A percentile compares a stretch with the other conserved stretches of the same genome.
These are phyloP conservation scores for Yamadazyma nakazawae DNA, from an alignment of 805 yeast species.

Conservation along the genomic window DNA sequence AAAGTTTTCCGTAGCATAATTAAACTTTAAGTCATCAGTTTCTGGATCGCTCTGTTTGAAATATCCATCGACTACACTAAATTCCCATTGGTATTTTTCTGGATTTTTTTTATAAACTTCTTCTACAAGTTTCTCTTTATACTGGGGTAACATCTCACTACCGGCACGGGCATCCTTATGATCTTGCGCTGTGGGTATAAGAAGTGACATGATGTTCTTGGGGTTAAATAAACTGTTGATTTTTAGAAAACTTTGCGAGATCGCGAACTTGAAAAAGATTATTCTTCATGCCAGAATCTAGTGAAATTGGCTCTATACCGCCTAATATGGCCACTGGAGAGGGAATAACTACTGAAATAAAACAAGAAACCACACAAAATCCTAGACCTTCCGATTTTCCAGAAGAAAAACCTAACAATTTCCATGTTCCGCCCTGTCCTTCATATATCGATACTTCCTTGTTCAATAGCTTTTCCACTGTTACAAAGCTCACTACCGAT, in stretches of 20 bases:
- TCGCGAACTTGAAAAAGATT: neutral
- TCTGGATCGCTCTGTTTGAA: constrained; percentile 45
- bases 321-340: neutral
- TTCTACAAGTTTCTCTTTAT: constrained; percentile 9
- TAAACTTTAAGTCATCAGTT: constrained; percentile 47
- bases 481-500: neutral
- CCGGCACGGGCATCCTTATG: constrained; percentile 33
- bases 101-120: neutral
- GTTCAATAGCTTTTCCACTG: neutral
- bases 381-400: neutral
- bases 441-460: neutral
- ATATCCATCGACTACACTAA: constrained; percentile 47
- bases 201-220: constrained; percentile 16
- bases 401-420: neutral
- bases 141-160: constrained; percentile 15
- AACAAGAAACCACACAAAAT: neutral
- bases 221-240: neutral
- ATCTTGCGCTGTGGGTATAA: constrained; percentile 32
- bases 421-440: neutral
- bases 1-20: constrained; percentile 40
- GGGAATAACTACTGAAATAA: neutral
- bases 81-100: constrained; percentile 37
- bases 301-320: neutral
- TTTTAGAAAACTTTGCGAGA: neutral
- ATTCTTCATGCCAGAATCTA: neutral